Base-by-base conservation (phyloP, 192 early-diverging fungal genomes). In the Helicostylum pulchrum region DNA sequence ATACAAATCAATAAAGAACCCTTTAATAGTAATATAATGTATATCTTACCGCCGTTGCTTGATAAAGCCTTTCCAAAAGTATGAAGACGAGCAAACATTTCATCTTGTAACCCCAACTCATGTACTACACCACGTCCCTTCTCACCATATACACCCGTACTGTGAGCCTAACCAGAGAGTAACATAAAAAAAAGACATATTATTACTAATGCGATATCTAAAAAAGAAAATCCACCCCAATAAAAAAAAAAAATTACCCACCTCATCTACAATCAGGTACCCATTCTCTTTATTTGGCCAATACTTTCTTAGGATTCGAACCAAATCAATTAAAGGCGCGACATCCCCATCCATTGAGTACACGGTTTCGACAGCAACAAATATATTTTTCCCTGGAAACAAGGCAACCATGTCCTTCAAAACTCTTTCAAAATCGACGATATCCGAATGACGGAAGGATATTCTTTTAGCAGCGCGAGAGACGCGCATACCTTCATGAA, bases 341-440 rank as follows among this genome's bases (percentile, higher is more conserved):
- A 82, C 67, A 70, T 90, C 87, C 0, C 92, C 92, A 73, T 94
- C 92, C 92, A 94, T 94, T 0, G 86, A 88, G 69, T 94, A 94
- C 10, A 92, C 77, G 6, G 85, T 74, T 73, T 92, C 90, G 6
- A 92, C 85, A 1, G 87, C 85, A 7, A 94, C 78, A 80, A 92
- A 83, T 17, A 90, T 77, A 44, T 83, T 85, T 19, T 72, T 77
- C 23, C 45, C 59, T 58, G 66, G 54, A 36, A 23, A 23, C 17
- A 36, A 9, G 15, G 19, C 23, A 48, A 46, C 39, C 1, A 12
- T 50, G 2, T 44, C 32, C 50, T 46, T n/a, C 26, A 67, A 53
- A 9, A 39, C 62, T 10, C 42, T 21, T 46, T 57, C 66, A 42
- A 94, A 71, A 68, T 87, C 76, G 8, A 62, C 72, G 4, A 86